Evolutionary conservation across 208 protist species (phyloP), one percentile per base, ranked within the genome.

Genomic region (Trypanosomatidae sp.): DNA sequence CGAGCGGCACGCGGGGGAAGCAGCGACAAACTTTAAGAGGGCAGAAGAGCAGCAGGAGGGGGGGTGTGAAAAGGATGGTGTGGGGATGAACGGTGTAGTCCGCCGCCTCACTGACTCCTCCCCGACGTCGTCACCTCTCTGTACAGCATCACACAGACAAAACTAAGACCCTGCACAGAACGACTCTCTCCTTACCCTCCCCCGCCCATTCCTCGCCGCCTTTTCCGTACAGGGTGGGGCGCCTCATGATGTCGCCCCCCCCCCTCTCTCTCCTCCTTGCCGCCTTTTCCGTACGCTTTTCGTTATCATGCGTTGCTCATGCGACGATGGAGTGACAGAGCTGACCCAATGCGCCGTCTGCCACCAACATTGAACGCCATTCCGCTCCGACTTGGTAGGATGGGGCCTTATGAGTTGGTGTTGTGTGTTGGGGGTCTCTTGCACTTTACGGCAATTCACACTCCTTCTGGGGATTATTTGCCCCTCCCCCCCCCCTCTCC

Each of bases 61-160:
- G 73, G 55, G 56, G 25, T 74, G 28, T 17, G 53, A 49, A 71
- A 25, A 77, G 15, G 41, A 74, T 12, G 50, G 50, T 55, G 50
- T 28, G 22, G 22, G 25, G 50, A 55, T 8, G 50, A 22, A n/a
- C 50, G 2, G 50, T 55, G 50, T 55, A n/a, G 22, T 6, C 50
- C 19, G 1, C 22, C 22, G 8, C 50, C 22, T n/a, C 50, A 55
- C 13, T 12, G 50, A 8, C 50, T 12, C 50, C 13, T 10, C 50
- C 13, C 50, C 50, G 22, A 13, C 47, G 47, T 19, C 17, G 50
- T 55, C 22, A 12, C 22, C 5, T 55, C 22, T 55, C 50, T 7
- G 8, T 25, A 22, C 7, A 25, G 22, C 50, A 55, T 25, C 22
- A 28, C 22, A n/a, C 8, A 17, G 22, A 13, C 50, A 55, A 15